Evolutionary conservation across 768 basidiomycete species (phyloP), one percentile per base, ranked within the genome.

Genomic region (Russula earlei): DNA sequence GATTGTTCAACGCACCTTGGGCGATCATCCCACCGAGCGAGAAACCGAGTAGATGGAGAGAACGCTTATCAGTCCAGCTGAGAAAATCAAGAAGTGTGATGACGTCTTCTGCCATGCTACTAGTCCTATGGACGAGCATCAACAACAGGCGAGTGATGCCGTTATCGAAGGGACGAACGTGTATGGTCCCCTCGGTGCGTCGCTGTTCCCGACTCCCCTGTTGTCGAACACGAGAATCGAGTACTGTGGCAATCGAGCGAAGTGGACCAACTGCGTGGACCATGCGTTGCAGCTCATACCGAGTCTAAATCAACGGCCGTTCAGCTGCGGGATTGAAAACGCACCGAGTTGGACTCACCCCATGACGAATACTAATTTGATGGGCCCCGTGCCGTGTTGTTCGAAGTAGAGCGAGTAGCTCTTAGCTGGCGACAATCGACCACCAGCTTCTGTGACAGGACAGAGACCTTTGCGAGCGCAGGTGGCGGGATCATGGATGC

Each of bases 1-100:
- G 34, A 17, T 27, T 33, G n/a, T 31, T 9, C 25, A 37, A 60
- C 14, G 29, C 56, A 84, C 85, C 84, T 70, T 87, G 85, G 0
- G 86, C 80, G 48, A 89, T 87, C 89, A 91, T 91, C 5, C 89
- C 89, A 2, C 90, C 90, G 5, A 92, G 67, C 37, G 86, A 89
- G 22, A 80, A 69, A 8, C 90, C 85, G 20, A 91, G 83, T 31
- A 91, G 68, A 63, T 91, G 83, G 6, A 92, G 42, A 46, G 77
- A 75, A 5, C 78, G 77, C 10, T 77, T 69, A 7, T 66, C 74
- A 0, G 77, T 87, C 87, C 89, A 92, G 2, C 79, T 83, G 6
- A 92, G 59, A 61, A 80, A 77, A 62, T 91, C 77, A 5, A 92
- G 72, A 4, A 91, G 73, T 11, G 73, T 77, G 27, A 89, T 68